Conservation (phyloP, 305 asterid species). For the Andrographis paniculata region DNA sequence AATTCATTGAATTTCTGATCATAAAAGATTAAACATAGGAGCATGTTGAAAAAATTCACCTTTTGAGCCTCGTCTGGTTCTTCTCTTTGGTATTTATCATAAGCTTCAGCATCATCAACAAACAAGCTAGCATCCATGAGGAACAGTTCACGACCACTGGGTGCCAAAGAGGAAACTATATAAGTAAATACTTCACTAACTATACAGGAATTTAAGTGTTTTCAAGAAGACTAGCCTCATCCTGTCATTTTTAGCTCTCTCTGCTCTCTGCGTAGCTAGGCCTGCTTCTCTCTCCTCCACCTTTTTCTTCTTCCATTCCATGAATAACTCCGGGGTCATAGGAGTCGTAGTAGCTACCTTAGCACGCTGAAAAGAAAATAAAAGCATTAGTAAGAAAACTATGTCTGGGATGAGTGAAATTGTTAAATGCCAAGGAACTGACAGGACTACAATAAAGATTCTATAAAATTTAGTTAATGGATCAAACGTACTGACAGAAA, state of each 20-base stretch:
- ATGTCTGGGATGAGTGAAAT: neutral
- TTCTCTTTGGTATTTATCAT: conserved; percentile 69
- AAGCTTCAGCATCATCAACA: conserved; percentile 90
- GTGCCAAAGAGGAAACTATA: conserved; percentile 21
- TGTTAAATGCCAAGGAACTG: neutral
- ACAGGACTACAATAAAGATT: neutral
- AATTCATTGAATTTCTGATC: conserved; percentile 5
- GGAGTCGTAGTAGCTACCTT: conserved; percentile 67
- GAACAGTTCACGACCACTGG: conserved; percentile 98
- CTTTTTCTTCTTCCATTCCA: conserved; percentile 85
- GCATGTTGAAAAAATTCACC: too few relatives aligned
- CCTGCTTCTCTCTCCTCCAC: conserved; percentile 70
- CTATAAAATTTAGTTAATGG: too few relatives aligned
- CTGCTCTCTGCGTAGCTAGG: conserved; percentile 79
- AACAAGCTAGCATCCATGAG: conserved; percentile 75
- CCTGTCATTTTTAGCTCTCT: conserved; percentile 93
- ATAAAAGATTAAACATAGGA: conserved; percentile 9
- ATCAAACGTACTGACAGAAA: too few relatives aligned
- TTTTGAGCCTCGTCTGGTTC: conserved; percentile 34
- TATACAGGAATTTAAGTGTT: conserved; percentile 6
- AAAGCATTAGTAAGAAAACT: conserved; percentile 11
- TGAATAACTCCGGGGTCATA: conserved; percentile 72
- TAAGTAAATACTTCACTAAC: conserved; percentile 17
- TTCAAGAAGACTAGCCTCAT: conserved; percentile 53
- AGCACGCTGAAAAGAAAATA: conserved; percentile 53